A percentile compares a stretch with the other conserved stretches of the same genome.
phyloP scores from a whole-genome alignment of 1,284 basidiomycete genomes.

The Heliocybe sulcata region DNA sequence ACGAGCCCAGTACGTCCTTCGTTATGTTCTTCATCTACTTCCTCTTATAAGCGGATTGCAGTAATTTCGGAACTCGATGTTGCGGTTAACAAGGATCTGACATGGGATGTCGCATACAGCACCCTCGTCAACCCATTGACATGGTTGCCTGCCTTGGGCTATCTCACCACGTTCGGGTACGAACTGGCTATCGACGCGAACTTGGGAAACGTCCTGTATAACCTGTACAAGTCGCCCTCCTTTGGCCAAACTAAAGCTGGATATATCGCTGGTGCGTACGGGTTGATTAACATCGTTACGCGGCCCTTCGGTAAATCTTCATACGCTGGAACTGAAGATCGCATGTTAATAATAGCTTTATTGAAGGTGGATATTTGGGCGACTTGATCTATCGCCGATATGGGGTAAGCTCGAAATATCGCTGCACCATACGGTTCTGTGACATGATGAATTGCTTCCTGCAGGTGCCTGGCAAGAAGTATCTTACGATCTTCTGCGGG shows the following conservation, averaged over 20 bases:
- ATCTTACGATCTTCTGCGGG: constrained; percentile 36
- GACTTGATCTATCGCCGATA: constrained; percentile 40
- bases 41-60: no score
- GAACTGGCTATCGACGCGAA: constrained; percentile 55
- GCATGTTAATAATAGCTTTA: neutral
- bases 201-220: constrained; percentile 41
- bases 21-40: no score
- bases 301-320: constrained; percentile 29
- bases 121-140: constrained; percentile 43
- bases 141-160: constrained; percentile 48
- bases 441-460: neutral
- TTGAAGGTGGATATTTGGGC: constrained; percentile 39
- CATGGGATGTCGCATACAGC: constrained; percentile 23
- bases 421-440: neutral
- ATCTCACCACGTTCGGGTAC: constrained; percentile 43
- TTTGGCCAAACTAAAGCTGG: constrained; percentile 45
- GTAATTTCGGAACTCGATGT: constrained; percentile 22
- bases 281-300: constrained; percentile 46
- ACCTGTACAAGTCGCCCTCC: constrained; percentile 23
- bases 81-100: constrained; percentile 44
- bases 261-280: constrained; percentile 40
- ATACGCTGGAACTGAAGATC: neutral
- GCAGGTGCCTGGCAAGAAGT: constrained; percentile 40
- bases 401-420: constrained; percentile 21
- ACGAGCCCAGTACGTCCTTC: constrained; percentile 11